Conservation (phyloP, 2,329 filamentous ascomycete species). For the Fusarium nematophilum region DNA sequence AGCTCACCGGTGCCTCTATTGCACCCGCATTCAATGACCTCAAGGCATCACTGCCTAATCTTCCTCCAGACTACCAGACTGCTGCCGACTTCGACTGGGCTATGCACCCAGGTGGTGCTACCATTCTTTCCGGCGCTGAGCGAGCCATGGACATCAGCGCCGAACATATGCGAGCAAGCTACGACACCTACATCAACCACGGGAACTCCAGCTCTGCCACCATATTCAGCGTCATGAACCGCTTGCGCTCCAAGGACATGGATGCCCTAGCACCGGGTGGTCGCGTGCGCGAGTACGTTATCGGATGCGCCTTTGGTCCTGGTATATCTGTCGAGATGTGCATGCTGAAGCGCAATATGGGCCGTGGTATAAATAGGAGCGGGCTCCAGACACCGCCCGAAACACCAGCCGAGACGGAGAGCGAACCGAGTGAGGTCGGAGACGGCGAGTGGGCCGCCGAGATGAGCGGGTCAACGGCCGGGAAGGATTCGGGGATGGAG, state of each 20-base stretch:
- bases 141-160: constrained; percentile 65
- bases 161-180: constrained; percentile 76
- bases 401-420: constrained; percentile 66
- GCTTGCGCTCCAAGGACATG: constrained; percentile 70
- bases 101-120: constrained; percentile 75
- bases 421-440: constrained; percentile 62
- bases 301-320: constrained; percentile 77
- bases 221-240: constrained; percentile 74
- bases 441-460: constrained; percentile 41
- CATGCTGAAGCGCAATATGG: constrained; percentile 64
- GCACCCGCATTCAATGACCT: constrained; percentile 66
- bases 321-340: constrained; percentile 77
- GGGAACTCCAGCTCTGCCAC: constrained; percentile 78
- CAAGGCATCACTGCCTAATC: constrained; percentile 57
- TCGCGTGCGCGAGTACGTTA: constrained; percentile 65
- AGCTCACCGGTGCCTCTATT: constrained; percentile 63
- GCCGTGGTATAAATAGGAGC: constrained; percentile 28
- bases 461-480: constrained; percentile 22
- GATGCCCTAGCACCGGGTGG: constrained; percentile 64
- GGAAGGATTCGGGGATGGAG: constrained; percentile 19
- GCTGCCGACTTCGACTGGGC: constrained; percentile 77
- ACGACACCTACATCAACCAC: constrained; percentile 74
- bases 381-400: constrained; percentile 65
- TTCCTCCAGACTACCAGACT: constrained; percentile 57
- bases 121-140: constrained; percentile 74